Evolutionary conservation across 306 rosid species (phyloP), one percentile per base, ranked within the genome.

Genomic region (Albizia julibrissin): DNA sequence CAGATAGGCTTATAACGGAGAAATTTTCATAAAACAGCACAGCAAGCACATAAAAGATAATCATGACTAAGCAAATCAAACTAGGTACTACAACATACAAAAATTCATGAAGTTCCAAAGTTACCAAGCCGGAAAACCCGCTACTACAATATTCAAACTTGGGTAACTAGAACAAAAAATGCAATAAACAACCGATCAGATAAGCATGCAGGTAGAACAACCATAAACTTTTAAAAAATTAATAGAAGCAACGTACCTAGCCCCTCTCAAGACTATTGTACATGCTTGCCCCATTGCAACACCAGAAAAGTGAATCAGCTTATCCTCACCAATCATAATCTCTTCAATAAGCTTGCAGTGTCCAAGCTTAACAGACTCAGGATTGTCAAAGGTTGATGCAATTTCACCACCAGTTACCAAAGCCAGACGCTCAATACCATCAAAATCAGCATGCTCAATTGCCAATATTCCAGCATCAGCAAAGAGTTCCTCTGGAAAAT

Each of bases 391-490:
- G 19, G 99, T 91, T 69, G 98, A 93, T 15, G 97, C 98, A 88
- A 96, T 96, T 69, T 96, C 97, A 82, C 97, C 99, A 61, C 97
- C 98, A 80, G 98, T 92, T 56, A 96, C 99, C 71, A 96, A 81
- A 37, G 92, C 98, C 85, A 93, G 81, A 37, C 94, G 97, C 87
- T 93, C 99, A 74, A 93, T 91, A 79, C 97, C 99, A 87, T 92
- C 99, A 84, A 96, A 93, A 91, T 93, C 99, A 85, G 99, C 99
- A 87, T 96, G 98, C 91, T 96, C 97, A 89, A 96, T 96, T 6
- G 99, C 97, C 64, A 95, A 94, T 64, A 96, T 87, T 88, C 99
- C 98, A 0, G 91, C 94, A 90, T 93, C 99, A 33, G 99, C 98
- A 88, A 95, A 93, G 81, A 95, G 96, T 84, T 95, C 99, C 85